These are phyloP conservation scores for Datisca glomerata DNA, from an alignment of 306 rosid species.

Conservation along the genomic window DNA sequence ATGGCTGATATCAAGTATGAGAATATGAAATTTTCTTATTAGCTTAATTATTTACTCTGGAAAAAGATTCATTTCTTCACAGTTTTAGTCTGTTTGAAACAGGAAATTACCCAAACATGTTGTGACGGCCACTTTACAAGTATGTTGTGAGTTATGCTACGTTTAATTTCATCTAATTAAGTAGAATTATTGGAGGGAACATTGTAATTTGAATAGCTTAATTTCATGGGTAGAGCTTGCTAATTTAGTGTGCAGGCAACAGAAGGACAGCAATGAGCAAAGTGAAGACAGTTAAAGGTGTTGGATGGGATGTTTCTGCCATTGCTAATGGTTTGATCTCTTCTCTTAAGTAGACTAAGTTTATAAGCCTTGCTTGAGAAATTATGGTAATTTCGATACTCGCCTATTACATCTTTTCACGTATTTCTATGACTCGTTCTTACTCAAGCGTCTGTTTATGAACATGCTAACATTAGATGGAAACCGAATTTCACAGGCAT, in stretches of 20 bases:
- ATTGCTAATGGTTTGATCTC: not conserved
- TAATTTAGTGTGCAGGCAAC: not conserved
- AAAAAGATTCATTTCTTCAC: no score
- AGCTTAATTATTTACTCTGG: no score
- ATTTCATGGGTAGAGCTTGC: not conserved
- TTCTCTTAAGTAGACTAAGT: no score
- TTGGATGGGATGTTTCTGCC: slow-evolving; percentile 4
- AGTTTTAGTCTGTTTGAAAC: no score
- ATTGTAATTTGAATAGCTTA: not conserved
- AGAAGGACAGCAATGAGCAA: not conserved
- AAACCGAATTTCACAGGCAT: slow-evolving; percentile 60
- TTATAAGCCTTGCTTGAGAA: no score
- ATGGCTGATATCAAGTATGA: not conserved
- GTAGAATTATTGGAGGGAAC: no score
- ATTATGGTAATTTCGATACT: no score
- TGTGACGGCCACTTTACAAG: not conserved
- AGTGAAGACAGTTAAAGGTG: not conserved
- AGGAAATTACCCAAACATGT: not conserved
- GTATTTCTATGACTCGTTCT: no score
- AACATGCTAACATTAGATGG: not conserved
- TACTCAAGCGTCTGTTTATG: not conserved
- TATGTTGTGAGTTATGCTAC: not conserved
- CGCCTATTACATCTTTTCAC: no score
- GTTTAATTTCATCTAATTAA: no score
- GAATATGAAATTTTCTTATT: no score